Base-by-base conservation (phyloP, 371 early-diverging fungal genomes). In the Mycotypha africana region DNA sequence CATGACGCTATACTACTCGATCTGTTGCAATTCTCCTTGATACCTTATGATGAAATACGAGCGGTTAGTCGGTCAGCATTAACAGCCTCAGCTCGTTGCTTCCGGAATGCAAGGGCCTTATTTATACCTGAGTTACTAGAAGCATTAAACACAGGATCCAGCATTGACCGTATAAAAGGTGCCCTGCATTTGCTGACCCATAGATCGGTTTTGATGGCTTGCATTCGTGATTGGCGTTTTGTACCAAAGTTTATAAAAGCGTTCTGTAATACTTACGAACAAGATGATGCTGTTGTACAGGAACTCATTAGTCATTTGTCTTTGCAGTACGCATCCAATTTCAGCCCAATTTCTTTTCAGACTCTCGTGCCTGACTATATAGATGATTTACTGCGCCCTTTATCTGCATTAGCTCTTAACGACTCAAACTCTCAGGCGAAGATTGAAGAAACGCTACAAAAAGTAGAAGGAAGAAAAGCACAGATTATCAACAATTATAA, bases 201-300 rank as follows among this genome's bases (percentile, higher is more conserved):
- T 19, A 70, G 65, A 22, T 62, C 72, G 3, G 59, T 79, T 19
- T 54, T 71, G 38, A 47, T 74, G 16, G 60, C 82, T n/a, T 85
- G 80, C 34, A 42, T 85, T 32, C 73, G 80, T 5, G 72, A 85
- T 53, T 87, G 85, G 85, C 47, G 67, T 19, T 80, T 69, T 45
- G 76, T 75, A 8, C 79, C 85, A 4, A 47, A 51, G n/a, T 80
- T 87, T 53, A 65, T 82, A 3, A 52, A 70, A 15, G 68, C 80
- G 2, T 61, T 91, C 0, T 85, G 83, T 45, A 56, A 65, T 16
- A 85, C 86, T 4, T 82, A 89, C 45, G 88, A 87, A 45, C 82
- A 86, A 38, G 91, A 91, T 47, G 87, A 91, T 72, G 78, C 82
- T 10, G 74, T 81, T 2, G 76, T 89, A 23, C 89, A 90, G 56